A percentile compares a stretch with the other conserved stretches of the same genome.
Conservation (phyloP, 2,329 filamentous ascomycete genomes). For the Apiospora saccharicola region DNA sequence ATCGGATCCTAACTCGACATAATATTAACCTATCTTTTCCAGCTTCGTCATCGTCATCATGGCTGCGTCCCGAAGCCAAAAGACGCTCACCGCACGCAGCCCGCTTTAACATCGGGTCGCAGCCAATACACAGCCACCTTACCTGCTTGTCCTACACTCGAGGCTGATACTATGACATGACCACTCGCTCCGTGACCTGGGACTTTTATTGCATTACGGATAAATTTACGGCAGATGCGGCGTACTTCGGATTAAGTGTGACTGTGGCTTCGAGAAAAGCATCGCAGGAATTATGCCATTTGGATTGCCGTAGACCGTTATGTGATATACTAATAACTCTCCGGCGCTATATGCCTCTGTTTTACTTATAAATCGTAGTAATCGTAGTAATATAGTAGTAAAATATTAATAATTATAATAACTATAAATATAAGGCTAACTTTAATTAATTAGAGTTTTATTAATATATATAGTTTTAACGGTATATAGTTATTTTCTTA, state of each 20-base stretch:
- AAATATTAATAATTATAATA: too few species aligned
- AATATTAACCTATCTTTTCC: too few species aligned
- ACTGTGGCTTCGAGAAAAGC: not conserved
- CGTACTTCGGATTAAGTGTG: not conserved
- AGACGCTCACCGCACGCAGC: not conserved
- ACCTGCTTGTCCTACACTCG: not conserved
- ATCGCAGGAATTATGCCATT: not conserved
- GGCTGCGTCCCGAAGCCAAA: not conserved
- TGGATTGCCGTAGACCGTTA: not conserved
- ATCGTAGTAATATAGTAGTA: too few species aligned
- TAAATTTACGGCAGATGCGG: not conserved
- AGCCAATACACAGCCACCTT: not conserved
- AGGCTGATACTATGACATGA: not conserved
- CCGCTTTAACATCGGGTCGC: not conserved
- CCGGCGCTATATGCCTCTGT: too few species aligned
- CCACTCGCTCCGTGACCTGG: not conserved
- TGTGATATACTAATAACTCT: too few species aligned
- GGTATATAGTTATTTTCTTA: not conserved
- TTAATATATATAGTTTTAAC: too few species aligned
- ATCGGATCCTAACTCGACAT: too few species aligned
- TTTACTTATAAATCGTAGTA: too few species aligned
- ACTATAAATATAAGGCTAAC: too few species aligned
- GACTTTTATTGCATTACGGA: not conserved
- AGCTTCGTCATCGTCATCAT: not conserved
- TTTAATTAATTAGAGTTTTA: too few species aligned